phyloP scores from a whole-genome alignment of 768 basidiomycete genomes.

The Pulveroboletus sp. region DNA sequence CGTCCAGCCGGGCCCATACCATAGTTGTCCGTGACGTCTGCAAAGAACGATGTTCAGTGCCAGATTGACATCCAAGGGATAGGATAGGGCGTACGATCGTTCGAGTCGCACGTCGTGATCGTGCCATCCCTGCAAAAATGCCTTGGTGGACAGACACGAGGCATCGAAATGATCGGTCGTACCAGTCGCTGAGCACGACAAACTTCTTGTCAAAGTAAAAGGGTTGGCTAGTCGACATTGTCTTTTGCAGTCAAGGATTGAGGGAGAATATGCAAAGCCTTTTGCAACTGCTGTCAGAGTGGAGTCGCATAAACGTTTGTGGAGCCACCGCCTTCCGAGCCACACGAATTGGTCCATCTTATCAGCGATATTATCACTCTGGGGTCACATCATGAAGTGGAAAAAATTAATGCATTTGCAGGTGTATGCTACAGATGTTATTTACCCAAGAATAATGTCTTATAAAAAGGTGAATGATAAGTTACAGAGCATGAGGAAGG shows the following conservation, averaged over 20 bases:
- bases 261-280: background rate
- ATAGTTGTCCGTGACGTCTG: slow-evolving; percentile 87
- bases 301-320: slow-evolving; percentile 12
- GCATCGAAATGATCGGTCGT: slow-evolving; percentile 32
- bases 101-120: slow-evolving; percentile 89
- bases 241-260: background rate
- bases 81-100: slow-evolving; percentile 71
- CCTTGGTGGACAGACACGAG: background rate
- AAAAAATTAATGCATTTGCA: background rate
- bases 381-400: background rate
- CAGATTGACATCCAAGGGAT: background rate
- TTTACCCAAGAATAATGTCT: slow-evolving; percentile 1
- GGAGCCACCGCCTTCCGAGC: slow-evolving; percentile 6
- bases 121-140: slow-evolving; percentile 73
- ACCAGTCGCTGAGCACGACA: slow-evolving; percentile 91
- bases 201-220: slow-evolving; percentile 65
- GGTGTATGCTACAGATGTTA: slow-evolving; percentile 1
- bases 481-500: background rate
- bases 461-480: slow-evolving; percentile 15
- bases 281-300: background rate
- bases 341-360: slow-evolving; percentile 9
- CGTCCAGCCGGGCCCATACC: slow-evolving; percentile 76
- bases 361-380: slow-evolving; percentile 11
- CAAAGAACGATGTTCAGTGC: background rate
- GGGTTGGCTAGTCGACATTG: slow-evolving; percentile 19